Evolutionary conservation across 2,329 filamentous ascomycete species (phyloP).

Genomic region (Colletotrichum abscissum): DNA sequence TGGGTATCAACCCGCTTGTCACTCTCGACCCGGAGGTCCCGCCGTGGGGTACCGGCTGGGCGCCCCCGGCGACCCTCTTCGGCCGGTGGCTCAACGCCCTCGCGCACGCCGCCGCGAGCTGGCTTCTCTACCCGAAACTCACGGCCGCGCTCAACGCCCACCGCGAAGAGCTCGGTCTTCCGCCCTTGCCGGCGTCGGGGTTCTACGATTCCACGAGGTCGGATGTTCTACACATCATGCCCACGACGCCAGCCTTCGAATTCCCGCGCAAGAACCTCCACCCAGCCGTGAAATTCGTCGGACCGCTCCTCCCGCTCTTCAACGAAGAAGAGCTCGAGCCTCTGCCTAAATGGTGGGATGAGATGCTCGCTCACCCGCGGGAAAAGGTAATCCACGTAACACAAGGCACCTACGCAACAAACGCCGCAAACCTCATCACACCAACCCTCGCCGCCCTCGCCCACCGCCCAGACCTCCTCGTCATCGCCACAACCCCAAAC

Average conservation of each 20-base stretch:
- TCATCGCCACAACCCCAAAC: conserved; percentile 18
- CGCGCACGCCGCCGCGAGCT: not conserved
- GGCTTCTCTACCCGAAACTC: conserved; percentile 19
- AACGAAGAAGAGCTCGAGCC: conserved; percentile 1
- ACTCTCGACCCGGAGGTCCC: conserved; percentile 20
- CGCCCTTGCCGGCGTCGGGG: not conserved
- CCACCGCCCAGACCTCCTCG: not conserved
- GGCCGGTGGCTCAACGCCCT: conserved; percentile 13
- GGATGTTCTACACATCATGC: conserved; percentile 13
- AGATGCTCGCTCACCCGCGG: conserved; percentile 37
- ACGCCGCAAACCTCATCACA: conserved; percentile 30
- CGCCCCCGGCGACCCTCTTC: not conserved
- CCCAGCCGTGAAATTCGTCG: conserved; percentile 35
- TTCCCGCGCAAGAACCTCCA: conserved; percentile 34
- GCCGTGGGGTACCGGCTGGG: conserved; percentile 14
- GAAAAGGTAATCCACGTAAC: conserved; percentile 38
- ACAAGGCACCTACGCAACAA: conserved; percentile 35
- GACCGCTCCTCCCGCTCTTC: not conserved
- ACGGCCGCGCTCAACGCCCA: not conserved
- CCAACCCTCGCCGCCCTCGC: conserved; percentile 35
- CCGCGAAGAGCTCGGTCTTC: not conserved
- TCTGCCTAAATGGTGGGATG: conserved; percentile 37
- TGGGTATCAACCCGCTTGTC: conserved; percentile 27
- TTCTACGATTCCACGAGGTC: conserved; percentile 23
- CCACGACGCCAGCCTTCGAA: conserved; percentile 35